phyloP scores from a whole-genome alignment of 2,329 filamentous ascomycete genomes.

The Trichoderma sp. region DNA sequence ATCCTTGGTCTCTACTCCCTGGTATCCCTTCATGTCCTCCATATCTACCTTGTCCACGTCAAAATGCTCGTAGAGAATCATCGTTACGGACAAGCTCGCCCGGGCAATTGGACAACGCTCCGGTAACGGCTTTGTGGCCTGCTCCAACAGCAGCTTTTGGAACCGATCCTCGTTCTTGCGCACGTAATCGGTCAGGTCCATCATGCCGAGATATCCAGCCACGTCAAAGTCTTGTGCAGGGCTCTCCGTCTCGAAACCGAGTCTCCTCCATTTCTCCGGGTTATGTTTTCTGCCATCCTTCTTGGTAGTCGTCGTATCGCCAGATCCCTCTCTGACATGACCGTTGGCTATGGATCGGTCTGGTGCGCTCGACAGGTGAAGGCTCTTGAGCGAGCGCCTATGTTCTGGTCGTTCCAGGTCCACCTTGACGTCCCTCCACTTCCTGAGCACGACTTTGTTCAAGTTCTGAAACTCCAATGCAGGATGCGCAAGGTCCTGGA shows the following conservation, averaged over 20 bases:
- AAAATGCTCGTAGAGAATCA: slow-evolving; percentile 91
- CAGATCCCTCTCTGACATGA: slow-evolving; percentile 36
- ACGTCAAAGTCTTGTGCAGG: slow-evolving; percentile 81
- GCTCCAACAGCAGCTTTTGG: slow-evolving; percentile 87
- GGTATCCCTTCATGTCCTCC: slow-evolving; percentile 73
- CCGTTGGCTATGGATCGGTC: slow-evolving; percentile 46
- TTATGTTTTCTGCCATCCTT: slow-evolving; percentile 71
- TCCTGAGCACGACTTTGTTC: slow-evolving; percentile 80
- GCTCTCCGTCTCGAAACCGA: slow-evolving; percentile 89
- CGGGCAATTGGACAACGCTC: slow-evolving; percentile 84
- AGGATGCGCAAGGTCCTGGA: slow-evolving; percentile 87
- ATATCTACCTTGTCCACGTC: slow-evolving; percentile 82
- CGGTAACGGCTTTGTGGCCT: slow-evolving; percentile 66
- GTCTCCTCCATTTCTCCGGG: slow-evolving; percentile 85
- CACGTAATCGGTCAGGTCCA: slow-evolving; percentile 94
- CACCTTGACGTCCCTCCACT: slow-evolving; percentile 82
- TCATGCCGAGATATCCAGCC: slow-evolving; percentile 89
- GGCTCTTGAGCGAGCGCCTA: slow-evolving; percentile 75
- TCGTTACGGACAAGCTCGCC: slow-evolving; percentile 81
- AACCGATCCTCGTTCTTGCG: slow-evolving; percentile 88
- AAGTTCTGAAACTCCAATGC: slow-evolving; percentile 89
- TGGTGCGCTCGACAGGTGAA: slow-evolving; percentile 79
- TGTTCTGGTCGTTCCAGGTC: slow-evolving; percentile 88
- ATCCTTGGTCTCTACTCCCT: slow-evolving; percentile 70
- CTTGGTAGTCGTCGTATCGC: slow-evolving; percentile 37